Base-by-base conservation (phyloP, 2,329 filamentous ascomycete species). In the Tothia fuscella region DNA sequence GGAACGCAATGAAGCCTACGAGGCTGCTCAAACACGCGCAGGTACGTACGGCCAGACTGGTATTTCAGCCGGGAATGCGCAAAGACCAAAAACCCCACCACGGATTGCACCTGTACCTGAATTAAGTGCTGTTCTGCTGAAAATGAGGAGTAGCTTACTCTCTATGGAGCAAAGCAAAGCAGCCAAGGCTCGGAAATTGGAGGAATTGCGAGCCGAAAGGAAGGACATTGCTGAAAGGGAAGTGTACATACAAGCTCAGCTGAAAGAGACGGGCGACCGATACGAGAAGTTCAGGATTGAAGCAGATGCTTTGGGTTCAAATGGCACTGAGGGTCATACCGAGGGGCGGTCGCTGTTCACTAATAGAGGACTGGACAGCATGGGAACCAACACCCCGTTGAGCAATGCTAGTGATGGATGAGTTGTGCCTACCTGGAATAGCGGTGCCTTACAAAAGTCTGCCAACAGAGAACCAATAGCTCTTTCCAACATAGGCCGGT, bases 21-120 rank as follows among this genome's bases (percentile, higher is more conserved):
- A 94, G 59, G 76, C 78, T 9, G 80, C 84, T 4, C 89, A 96
- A 63, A 88, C 84, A 6, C 74, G 82, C 16, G 82, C 84, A 3
- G 89, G 86, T n/a, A 81, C 91, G 64, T 88, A 89, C 52, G 82
- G 70, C 45, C 47, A 62, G 67, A 31, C 65, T 2, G 48, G 51
- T 17, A 43, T 20, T 50, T 58, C 28, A 49, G 58, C 48, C 56
- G 55, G 67, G 16, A 57, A 67, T 9, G 60, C 72, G 4, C 48
- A 56, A 35, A 56, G 67, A 30, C 61, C 66, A 13, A 76, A 69
- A 43, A 78, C 78, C 2, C 82, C 81, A 0, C 75, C 84, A 3
- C 80, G 76, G 47, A 83, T 93, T 53, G 80, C 82, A 5, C 80
- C 86, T 2, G 63, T 95, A 19, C 88, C 88, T 0, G 79, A 76